A percentile compares a stretch with the other conserved stretches of the same genome.
Evolutionary conservation across 306 rosid genomes (phyloP).

Genomic region (Neltuma alba): DNA sequence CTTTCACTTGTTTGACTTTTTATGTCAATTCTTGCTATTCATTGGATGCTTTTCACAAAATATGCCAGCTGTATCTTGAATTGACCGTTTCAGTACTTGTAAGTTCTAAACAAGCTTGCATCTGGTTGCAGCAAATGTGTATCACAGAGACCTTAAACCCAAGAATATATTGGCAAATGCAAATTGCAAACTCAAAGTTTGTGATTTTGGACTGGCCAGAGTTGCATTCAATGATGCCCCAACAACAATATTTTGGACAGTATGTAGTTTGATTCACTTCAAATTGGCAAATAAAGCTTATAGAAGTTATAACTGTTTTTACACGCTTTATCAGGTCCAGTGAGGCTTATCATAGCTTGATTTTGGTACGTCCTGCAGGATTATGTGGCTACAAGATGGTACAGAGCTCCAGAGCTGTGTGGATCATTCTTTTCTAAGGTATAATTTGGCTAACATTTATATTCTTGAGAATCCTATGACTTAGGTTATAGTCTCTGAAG

Average conservation of each 20-base stretch:
- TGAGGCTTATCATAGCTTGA: slow-evolving; percentile 21
- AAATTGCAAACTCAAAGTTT: slow-evolving; percentile 93
- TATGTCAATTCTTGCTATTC: not conserved
- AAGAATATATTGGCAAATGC: slow-evolving; percentile 97
- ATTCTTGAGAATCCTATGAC: slow-evolving; percentile 21
- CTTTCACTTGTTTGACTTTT: slow-evolving; percentile 15
- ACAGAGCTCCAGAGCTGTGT: slow-evolving; percentile 95
- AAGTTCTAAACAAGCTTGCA: slow-evolving; percentile 23
- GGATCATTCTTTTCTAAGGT: slow-evolving; percentile 94
- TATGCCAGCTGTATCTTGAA: not conserved
- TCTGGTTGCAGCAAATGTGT: slow-evolving; percentile 83
- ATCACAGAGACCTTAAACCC: slow-evolving; percentile 96
- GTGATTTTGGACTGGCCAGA: slow-evolving; percentile 97
- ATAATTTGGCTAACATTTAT: slow-evolving; percentile 40
- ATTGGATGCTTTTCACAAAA: not conserved
- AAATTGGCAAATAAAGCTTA: slow-evolving; percentile 20
- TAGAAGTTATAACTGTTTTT: slow-evolving; percentile 23
- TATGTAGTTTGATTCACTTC: slow-evolving; percentile 42
- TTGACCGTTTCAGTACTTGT: slow-evolving; percentile 8
- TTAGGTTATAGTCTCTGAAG: slow-evolving; percentile 2
- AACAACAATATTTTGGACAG: slow-evolving; percentile 92
- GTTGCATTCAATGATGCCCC: slow-evolving; percentile 90
- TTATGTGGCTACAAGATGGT: slow-evolving; percentile 98
- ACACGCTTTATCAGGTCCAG: not conserved
- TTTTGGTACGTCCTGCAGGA: slow-evolving; percentile 57